phyloP scores from a whole-genome alignment of 2,329 filamentous ascomycete species.

The Karstenula rhodostoma region DNA sequence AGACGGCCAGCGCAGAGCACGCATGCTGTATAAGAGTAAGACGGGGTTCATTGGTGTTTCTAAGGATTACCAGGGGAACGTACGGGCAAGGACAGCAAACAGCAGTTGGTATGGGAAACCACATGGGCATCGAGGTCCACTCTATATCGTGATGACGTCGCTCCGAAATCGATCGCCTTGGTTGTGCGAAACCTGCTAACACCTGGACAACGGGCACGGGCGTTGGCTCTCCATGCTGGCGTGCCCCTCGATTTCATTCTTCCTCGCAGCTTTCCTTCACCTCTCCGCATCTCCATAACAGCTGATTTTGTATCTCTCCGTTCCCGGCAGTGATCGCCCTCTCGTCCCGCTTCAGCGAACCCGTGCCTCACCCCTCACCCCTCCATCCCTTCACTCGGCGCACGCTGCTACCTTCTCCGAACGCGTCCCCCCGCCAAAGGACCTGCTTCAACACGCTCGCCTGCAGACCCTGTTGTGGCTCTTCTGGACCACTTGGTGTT shows the following conservation, averaged over 20 bases:
- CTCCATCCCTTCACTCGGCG: slow-evolving; percentile 19
- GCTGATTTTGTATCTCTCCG: slow-evolving; percentile 19
- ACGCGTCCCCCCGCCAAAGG: slow-evolving; percentile 20
- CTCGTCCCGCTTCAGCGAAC: slow-evolving; percentile 20
- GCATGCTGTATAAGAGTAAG: no score
- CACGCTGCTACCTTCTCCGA: slow-evolving; percentile 17
- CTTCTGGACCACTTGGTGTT: neutral
- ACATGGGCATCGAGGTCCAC: slow-evolving; percentile 25
- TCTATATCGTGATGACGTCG: slow-evolving; percentile 21
- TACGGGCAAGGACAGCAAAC: neutral
- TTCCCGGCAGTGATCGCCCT: slow-evolving; percentile 38
- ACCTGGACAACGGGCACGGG: neutral
- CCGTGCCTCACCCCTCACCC: slow-evolving; percentile 27
- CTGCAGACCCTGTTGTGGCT: slow-evolving; percentile 9
- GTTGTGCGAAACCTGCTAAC: slow-evolving; percentile 1
- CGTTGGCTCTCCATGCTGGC: neutral
- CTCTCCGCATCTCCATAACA: slow-evolving; percentile 16
- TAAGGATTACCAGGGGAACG: neutral
- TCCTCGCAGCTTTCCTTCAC: slow-evolving; percentile 21
- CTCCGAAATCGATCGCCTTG: neutral
- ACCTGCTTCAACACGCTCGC: neutral
- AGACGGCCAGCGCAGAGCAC: neutral
- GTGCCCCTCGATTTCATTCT: slow-evolving; percentile 16
- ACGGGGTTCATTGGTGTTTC: neutral
- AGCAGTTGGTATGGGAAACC: slow-evolving; percentile 17